Conservation (phyloP, 768 basidiomycete genomes). For the Leccinum fibrillosum region DNA sequence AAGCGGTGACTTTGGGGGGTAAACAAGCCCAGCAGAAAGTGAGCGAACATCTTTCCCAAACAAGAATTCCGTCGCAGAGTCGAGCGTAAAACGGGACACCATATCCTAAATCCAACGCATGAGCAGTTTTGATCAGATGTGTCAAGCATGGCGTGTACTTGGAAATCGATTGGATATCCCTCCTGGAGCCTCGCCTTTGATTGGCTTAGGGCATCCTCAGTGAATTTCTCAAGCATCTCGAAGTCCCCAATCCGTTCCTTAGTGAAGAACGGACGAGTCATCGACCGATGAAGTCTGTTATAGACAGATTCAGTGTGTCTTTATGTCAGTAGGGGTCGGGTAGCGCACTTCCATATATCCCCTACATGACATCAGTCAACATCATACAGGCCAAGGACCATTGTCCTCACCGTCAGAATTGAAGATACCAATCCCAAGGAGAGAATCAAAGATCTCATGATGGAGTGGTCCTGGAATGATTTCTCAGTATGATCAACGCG, state of each 20-base stretch:
- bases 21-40: slow-evolving; percentile 46
- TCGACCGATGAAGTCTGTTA: background rate
- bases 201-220: slow-evolving; percentile 45
- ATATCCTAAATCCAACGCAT: slow-evolving; percentile 38
- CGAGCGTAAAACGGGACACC: slow-evolving; percentile 55
- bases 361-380: slow-evolving; percentile 26
- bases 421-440: slow-evolving; percentile 57
- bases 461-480: slow-evolving; percentile 6
- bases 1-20: slow-evolving; percentile 34
- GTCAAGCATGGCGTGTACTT: slow-evolving; percentile 30
- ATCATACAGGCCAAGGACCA: background rate
- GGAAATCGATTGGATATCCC: slow-evolving; percentile 55
- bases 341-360: slow-evolving; percentile 51
- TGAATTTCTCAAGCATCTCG: slow-evolving; percentile 51
- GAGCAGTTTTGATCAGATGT: background rate
- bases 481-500: slow-evolving; percentile 19
- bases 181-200: slow-evolving; percentile 40
- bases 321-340: background rate
- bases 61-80: slow-evolving; percentile 57
- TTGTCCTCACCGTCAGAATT: slow-evolving; percentile 45
- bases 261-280: slow-evolving; percentile 62
- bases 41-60: slow-evolving; percentile 49
- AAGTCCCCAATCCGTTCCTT: slow-evolving; percentile 53
- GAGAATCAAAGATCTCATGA: slow-evolving; percentile 10
- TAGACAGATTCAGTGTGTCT: background rate